Conservation (phyloP, 2,329 filamentous ascomycete genomes). For the Epichloe glyceriae region DNA sequence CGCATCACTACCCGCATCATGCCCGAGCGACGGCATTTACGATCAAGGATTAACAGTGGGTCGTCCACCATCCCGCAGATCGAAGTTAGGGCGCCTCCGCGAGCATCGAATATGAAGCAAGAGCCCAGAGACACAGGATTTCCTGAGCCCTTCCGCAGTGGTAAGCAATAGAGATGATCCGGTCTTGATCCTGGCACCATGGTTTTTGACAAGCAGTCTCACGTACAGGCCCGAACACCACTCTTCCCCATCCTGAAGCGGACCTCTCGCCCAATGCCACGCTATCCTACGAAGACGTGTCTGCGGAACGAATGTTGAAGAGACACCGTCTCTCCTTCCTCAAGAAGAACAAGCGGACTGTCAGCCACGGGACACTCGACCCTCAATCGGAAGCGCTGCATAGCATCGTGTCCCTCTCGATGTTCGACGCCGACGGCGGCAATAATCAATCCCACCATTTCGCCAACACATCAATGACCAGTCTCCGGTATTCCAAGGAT, state of each 20-base stretch:
- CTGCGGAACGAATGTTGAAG: slow-evolving; percentile 26
- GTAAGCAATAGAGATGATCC: slow-evolving; percentile 19
- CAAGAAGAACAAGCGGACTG: slow-evolving; percentile 30
- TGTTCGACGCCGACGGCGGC: slow-evolving; percentile 13
- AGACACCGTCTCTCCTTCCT: slow-evolving; percentile 35
- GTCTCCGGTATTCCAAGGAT: slow-evolving; percentile 23
- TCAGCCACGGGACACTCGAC: slow-evolving; percentile 33
- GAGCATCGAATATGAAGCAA: slow-evolving; percentile 11
- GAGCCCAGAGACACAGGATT: slow-evolving; percentile 34
- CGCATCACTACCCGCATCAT: neutral
- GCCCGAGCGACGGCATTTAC: neutral
- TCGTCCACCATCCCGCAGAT: slow-evolving; percentile 11
- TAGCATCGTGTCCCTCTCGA: slow-evolving; percentile 21
- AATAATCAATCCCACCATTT: slow-evolving; percentile 12
- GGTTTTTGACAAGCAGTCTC: neutral
- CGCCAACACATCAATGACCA: slow-evolving; percentile 15
- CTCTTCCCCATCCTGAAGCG: slow-evolving; percentile 48
- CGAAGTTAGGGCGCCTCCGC: slow-evolving; percentile 16
- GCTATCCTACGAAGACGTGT: slow-evolving; percentile 42
- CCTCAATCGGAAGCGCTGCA: slow-evolving; percentile 20
- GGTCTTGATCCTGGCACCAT: neutral
- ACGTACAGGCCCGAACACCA: slow-evolving; percentile 40
- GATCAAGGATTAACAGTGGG: slow-evolving; percentile 1
- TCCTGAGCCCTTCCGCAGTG: slow-evolving; percentile 34
- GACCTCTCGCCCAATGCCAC: slow-evolving; percentile 42